Base-by-base conservation (phyloP, 768 basidiomycete genomes). In the Strobilomyces dryophilus region DNA sequence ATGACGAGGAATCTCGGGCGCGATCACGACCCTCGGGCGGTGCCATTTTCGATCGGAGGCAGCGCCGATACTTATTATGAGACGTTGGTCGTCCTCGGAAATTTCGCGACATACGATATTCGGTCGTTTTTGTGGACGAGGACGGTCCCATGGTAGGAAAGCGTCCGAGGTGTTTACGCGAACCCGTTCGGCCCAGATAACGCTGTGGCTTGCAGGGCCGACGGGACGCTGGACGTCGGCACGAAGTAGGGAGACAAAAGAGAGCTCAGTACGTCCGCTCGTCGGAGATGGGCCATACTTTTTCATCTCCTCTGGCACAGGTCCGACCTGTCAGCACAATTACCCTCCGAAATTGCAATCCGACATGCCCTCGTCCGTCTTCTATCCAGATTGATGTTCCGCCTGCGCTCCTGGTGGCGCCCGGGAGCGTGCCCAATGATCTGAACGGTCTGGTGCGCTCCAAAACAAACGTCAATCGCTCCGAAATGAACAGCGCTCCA, bases 41-140 rank as follows among this genome's bases (percentile, higher is more conserved):
- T 36, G 20, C 45, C 27, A 46, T 56, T 54, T 54, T 51, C 47
- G 27, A 44, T n/a, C 26, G 8, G 31, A 18, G 32, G 10, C 3
- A 43, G 34, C 5, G 27, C 31, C 52, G 24, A 29, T 29, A 29
- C 2, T 24, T 6, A 29, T 29, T 3, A 49, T 46, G 49, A 35
- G 41, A 7, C 15, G 14, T 34, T 47, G 32, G 26, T 60, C 45
- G 27, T 54, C 65, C 62, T 66, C 65, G 64, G 64, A 65, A 60
- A 66, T 65, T 51, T 29, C 29, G 29, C 50, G 39, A 42, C 26
- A 17, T 47, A 49, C 35, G 45, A 45, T 45, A 40, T 44, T 50
- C 49, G 52, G 55, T 49, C 51, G 35, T 20, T 50, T 51, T 62
- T 54, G 36, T 49, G 35, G 47, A 41, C 55, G 55, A 44, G 31